Base-by-base conservation (phyloP, 345 rosid species). In the Firmiana major region DNA sequence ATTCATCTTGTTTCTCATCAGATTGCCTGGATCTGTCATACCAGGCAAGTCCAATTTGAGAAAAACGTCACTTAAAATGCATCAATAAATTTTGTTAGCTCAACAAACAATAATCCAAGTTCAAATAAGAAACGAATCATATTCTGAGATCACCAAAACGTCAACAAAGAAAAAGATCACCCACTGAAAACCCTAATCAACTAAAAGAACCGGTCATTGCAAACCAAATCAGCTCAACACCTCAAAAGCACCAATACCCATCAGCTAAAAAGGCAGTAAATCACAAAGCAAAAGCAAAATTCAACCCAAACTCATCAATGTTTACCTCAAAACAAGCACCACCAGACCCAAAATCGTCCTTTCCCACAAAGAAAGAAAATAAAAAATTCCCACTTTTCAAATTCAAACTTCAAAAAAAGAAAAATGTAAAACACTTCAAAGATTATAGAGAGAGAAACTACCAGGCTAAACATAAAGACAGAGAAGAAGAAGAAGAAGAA, bases 11-110 rank as follows among this genome's bases (percentile, higher is more conserved):
- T 15, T 63, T 38, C 51, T 63, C 21, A 46, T 7, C 12, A 11
- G 49, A 77, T 67, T 63, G 77, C 43, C 71, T 53, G 71, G 80
- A 82, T 84, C 85, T 79, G 83, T 17, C 49, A 71, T 17, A 28
- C 74, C 59, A 49, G 10, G 17, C 9, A 11, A 49, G 9, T 9
- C 43, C 43, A 49, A 49, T 70, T 49, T 51, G 51, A 53, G 58
- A 68, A 24, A 60, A 68, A 68, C 9, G 11, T 9, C 36, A 38
- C 28, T 10, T 55, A 26, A 16, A 40, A 40, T 42, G 12, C n/a
- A 43, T 22, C 19, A 43, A 15, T 22, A 11, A 17, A 8, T 26
- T 69, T 69, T 24, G 7, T 46, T 48, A 67, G 42, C 75, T 36
- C 2, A 49, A 59, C 75, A 77, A 51, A 21, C 34, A 26, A 31